These are phyloP conservation scores for Zancudomyces culisetae DNA, from an alignment of 371 early-diverging fungal species.

Conservation along the genomic window DNA sequence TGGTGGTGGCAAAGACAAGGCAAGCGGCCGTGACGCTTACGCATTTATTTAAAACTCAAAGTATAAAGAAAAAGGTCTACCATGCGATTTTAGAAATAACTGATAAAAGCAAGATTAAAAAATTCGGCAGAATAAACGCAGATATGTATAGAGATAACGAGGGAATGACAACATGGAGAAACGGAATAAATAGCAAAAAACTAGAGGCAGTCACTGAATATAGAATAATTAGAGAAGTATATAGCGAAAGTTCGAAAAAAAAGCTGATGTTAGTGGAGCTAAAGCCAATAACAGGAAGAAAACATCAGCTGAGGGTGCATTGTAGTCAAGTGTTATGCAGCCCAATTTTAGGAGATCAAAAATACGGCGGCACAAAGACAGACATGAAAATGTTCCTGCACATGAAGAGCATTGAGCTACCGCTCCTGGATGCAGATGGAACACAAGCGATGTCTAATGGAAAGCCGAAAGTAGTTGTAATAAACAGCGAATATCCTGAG, in stretches of 20 bases:
- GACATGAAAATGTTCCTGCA: not conserved
- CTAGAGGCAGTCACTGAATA: constrained; percentile 3
- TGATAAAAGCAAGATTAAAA: not conserved
- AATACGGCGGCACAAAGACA: constrained; percentile 14
- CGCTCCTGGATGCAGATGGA: not conserved
- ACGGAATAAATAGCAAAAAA: too few relatives aligned
- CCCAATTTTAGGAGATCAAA: constrained; percentile 32
- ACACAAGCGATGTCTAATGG: not conserved
- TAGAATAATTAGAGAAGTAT: not conserved
- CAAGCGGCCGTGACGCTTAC: constrained; percentile 20
- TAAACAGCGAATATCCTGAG: not conserved
- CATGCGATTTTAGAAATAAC: not conserved
- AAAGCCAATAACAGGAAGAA: constrained; percentile 47
- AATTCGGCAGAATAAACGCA: not conserved
- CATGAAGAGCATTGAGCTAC: not conserved
- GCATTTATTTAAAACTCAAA: constrained; percentile 14
- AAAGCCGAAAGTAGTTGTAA: not conserved
- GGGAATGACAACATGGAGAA: constrained; percentile 4
- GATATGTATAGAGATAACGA: not conserved
- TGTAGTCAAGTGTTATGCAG: constrained; percentile 23
- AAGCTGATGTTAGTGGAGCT: constrained; percentile 23
- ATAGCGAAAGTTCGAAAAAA: not conserved
- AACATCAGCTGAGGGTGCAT: constrained; percentile 63
- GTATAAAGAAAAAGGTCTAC: constrained; percentile 7
- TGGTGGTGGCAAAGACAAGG: constrained; percentile 29